These are phyloP conservation scores for Aspergillus neotritici DNA, from an alignment of 2,329 filamentous ascomycete genomes.

Conservation along the genomic window DNA sequence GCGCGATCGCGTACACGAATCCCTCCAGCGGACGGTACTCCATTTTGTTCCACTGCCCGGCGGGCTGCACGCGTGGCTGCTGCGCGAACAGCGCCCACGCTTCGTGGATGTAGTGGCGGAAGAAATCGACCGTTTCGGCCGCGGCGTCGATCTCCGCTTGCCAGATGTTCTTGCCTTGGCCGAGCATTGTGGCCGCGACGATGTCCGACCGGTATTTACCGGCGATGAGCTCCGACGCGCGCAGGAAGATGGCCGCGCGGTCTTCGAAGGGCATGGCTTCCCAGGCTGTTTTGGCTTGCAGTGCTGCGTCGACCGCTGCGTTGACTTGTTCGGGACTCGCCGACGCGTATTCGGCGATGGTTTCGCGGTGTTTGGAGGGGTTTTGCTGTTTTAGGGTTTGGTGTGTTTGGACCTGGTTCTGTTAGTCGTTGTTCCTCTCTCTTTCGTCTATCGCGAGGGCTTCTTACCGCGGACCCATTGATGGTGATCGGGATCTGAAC, in stretches of 20 bases:
- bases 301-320: constrained; percentile 72
- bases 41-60: constrained; percentile 46
- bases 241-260: constrained; percentile 86
- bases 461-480: constrained; percentile 14
- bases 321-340: constrained; percentile 72
- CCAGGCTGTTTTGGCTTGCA: constrained; percentile 81
- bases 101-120: constrained; percentile 85
- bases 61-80: constrained; percentile 74
- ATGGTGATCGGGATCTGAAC: constrained; percentile 25
- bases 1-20: constrained; percentile 87
- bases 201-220: constrained; percentile 93
- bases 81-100: constrained; percentile 82
- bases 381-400: constrained; percentile 16
- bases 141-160: constrained; percentile 97
- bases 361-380: constrained; percentile 48
- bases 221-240: constrained; percentile 83
- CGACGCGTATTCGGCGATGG: constrained; percentile 22
- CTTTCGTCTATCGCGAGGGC: neutral
- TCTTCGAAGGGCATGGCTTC: constrained; percentile 81
- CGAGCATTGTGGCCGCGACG: constrained; percentile 91
- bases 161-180: constrained; percentile 97
- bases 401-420: constrained; percentile 12
- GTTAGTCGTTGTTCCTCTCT: neutral
- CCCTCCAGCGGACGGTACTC: constrained; percentile 90
- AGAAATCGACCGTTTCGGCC: constrained; percentile 84